Base-by-base conservation (phyloP, 805 yeast species). In the Candida koratica region DNA sequence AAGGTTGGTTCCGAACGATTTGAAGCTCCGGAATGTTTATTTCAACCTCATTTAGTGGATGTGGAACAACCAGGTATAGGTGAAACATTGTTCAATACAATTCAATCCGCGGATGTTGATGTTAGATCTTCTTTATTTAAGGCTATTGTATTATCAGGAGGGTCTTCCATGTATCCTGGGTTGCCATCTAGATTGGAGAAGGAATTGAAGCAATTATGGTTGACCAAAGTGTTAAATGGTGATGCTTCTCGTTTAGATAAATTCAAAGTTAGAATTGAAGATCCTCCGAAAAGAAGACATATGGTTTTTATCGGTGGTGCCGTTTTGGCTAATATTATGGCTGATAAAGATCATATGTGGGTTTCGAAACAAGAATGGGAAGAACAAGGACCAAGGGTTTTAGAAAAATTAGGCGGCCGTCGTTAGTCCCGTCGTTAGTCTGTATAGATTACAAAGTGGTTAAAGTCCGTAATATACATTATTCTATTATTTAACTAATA, bases 271-370 rank as follows among this genome's bases (percentile, higher is more conserved):
- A 79, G 90, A 64, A 93, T 93, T 52, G 97, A 93, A 61, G 97
- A 93, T 60, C 97, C 98, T 27, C 98, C 98, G 48, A 79, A 97
- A 71, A 87, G 98, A 72, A 84, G 89, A 60, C 96, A 93, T 62
- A 90, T 93, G 97, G 98, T 93, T 23, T 93, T 93, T 64, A 81
- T 90, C 48, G 98, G 98, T 50, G 98, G 98, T 52, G 97, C 97
- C 4, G 97, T 93, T 14, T 73, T 93, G 56, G 97, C 98, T 22
- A 87, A 84, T 56, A 90, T 93, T 49, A 93, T 93, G 97, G 95
- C 95, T 31, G 96, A 89, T 60, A 93, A 90, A 61, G 97, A 89
- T 48, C 97, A 89, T 55, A 85, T 93, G 95, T 93, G 98, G 98
- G 77, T 93, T 48, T 71, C 86, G 36, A 89, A 84, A 58, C 87